Conservation (phyloP, 805 yeast genomes). For the Ogataea corticis region DNA sequence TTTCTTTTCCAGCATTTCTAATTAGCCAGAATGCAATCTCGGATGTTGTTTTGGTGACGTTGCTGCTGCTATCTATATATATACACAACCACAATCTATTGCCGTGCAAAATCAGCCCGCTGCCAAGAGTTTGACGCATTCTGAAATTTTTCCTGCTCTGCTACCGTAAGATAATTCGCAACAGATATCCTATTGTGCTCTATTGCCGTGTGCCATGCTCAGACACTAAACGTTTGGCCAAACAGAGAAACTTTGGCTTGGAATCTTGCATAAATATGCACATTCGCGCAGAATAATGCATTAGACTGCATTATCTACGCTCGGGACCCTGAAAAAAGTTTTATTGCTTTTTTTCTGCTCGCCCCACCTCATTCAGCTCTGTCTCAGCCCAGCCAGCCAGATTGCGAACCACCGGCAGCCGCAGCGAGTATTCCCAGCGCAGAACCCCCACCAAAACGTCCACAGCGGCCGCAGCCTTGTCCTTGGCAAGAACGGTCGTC, state of each 20-base stretch:
- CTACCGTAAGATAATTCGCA: too few species aligned
- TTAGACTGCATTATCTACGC: neutral
- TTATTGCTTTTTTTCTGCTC: neutral
- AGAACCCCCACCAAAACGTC: constrained; percentile 11
- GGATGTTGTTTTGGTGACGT: too few species aligned
- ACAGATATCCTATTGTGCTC: neutral
- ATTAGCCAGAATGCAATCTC: too few species aligned
- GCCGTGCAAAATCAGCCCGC: too few species aligned
- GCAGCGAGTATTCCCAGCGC: constrained; percentile 8
- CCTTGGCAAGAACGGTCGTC: neutral
- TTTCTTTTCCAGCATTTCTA: constrained; percentile 3
- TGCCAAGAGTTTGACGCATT: too few species aligned
- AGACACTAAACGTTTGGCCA: constrained; percentile 2
- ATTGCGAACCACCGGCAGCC: constrained; percentile 7
- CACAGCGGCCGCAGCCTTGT: neutral
- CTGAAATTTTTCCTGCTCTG: too few species aligned
- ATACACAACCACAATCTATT: too few species aligned
- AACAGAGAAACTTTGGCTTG: neutral
- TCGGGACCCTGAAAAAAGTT: neutral
- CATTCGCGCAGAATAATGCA: too few species aligned
- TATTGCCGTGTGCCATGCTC: neutral
- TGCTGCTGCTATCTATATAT: too few species aligned
- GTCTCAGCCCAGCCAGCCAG: constrained; percentile 9
- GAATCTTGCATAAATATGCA: too few species aligned
- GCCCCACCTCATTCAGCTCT: neutral